Percentiles rank a stretch among this genome's conserved stretches.
Evolutionary conservation across 371 early-diverging fungal genomes (phyloP).

Genomic region (Aphelidium insulamus): DNA sequence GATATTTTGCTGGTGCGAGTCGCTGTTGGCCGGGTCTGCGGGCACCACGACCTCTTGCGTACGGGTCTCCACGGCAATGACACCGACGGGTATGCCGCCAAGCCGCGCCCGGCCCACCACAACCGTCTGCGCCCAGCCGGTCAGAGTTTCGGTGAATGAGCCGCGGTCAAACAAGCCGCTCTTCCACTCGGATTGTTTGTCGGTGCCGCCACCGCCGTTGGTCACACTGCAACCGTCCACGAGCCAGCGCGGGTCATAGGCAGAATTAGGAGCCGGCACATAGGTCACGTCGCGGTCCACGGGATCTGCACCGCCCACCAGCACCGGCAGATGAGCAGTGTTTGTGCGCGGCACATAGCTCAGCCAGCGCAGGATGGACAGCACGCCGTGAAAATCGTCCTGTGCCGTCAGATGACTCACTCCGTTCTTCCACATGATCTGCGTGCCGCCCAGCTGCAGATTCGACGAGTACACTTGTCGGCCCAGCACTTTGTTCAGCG

Average conservation of each 20-base stretch:
- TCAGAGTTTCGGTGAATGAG: slow-evolving; percentile 56
- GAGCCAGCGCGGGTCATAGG: slow-evolving; percentile 78
- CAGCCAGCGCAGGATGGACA: slow-evolving; percentile 85
- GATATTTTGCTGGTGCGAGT: slow-evolving; percentile 66
- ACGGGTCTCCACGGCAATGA: slow-evolving; percentile 88
- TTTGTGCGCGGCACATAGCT: slow-evolving; percentile 57
- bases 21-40: slow-evolving; percentile 81
- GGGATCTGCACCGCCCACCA: slow-evolving; percentile 24
- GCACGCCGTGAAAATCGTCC: slow-evolving; percentile 81
- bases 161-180: slow-evolving; percentile 82
- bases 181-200: too few relatives aligned
- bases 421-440: slow-evolving; percentile 97
- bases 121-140: slow-evolving; percentile 43
- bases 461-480: slow-evolving; percentile 95
- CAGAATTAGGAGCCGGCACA: slow-evolving; percentile 44
- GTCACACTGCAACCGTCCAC: slow-evolving; percentile 52
- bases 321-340: slow-evolving; percentile 32
- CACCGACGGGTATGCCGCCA: slow-evolving; percentile 91
- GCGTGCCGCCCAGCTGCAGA: slow-evolving; percentile 94
- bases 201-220: slow-evolving; percentile 23
- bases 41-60: slow-evolving; percentile 73
- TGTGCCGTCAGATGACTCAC: slow-evolving; percentile 86
- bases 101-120: slow-evolving; percentile 86
- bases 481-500: slow-evolving; percentile 95
- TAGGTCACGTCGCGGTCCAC: slow-evolving; percentile 50